phyloP scores from a whole-genome alignment of 805 yeast genomes.

The Naumovozyma dairenensis region DNA sequence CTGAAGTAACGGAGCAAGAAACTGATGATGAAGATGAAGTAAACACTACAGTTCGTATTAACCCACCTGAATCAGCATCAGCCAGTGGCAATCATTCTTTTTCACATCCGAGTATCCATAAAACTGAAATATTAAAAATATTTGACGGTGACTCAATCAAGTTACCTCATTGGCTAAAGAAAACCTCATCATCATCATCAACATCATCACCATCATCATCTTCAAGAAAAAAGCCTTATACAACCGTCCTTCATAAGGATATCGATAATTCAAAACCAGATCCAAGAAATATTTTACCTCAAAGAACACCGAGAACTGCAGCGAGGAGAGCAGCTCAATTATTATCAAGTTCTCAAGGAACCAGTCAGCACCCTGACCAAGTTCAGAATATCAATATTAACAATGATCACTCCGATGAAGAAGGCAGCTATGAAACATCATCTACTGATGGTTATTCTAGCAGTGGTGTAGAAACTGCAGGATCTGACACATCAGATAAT shows the following conservation, averaged over 20 bases:
- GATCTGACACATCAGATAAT: conserved; percentile 2
- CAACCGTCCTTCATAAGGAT: conserved; percentile 22
- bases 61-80: no score
- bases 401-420: conserved; percentile 9
- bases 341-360: conserved; percentile 9
- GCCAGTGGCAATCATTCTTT: conserved; percentile 3
- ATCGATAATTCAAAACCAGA: conserved; percentile 26
- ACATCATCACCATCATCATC: conserved; percentile 2
- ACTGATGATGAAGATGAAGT: conserved; percentile 9
- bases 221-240: conserved; percentile 19
- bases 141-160: conserved; percentile 18
- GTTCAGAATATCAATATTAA: conserved; percentile 13
- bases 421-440: conserved; percentile 1
- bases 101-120: conserved; percentile 19
- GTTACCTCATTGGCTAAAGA: conserved; percentile 16
- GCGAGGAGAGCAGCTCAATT: conserved; percentile 25
- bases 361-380: conserved; percentile 3
- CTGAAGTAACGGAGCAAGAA: no score
- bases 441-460: conserved; percentile 2
- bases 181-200: conserved; percentile 1
- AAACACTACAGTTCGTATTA: conserved; percentile 12
- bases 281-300: conserved; percentile 24
- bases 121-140: conserved; percentile 20
- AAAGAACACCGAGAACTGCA: conserved; percentile 21
- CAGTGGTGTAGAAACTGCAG: conserved; percentile 6